A percentile compares a stretch with the other conserved stretches of the same genome.
Evolutionary conservation across 805 yeast genomes (phyloP).

Genomic region (Saccharomycodes ludwigii): DNA sequence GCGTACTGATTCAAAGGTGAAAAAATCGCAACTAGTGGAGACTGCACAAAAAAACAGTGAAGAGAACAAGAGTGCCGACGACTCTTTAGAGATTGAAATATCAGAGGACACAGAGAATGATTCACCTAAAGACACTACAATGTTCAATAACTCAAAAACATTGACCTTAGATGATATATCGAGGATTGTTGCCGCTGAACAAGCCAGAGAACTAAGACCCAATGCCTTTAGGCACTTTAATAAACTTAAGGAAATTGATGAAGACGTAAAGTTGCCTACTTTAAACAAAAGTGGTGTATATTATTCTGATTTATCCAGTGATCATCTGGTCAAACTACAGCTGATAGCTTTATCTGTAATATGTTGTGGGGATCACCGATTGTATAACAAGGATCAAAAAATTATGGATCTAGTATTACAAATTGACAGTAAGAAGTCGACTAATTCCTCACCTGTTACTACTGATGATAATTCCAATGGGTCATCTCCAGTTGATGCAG

Average conservation of each 20-base stretch:
- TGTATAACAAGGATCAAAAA: background rate
- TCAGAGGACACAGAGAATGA: conserved; percentile 13
- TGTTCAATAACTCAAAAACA: conserved; percentile 69
- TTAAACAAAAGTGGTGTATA: conserved; percentile 29
- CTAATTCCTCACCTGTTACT: background rate
- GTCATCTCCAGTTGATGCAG: conserved; percentile 5
- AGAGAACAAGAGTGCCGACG: conserved; percentile 1
- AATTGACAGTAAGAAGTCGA: background rate
- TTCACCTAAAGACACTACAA: conserved; percentile 18
- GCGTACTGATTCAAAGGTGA: conserved; percentile 45
- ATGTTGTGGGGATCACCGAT: background rate
- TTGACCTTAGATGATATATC: conserved; percentile 94
- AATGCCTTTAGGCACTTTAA: conserved; percentile 82
- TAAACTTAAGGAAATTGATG: conserved; percentile 20
- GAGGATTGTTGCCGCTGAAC: conserved; percentile 92
- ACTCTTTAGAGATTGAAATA: conserved; percentile 10
- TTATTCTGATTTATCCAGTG: conserved; percentile 38
- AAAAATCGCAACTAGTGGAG: conserved; percentile 55
- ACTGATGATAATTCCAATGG: conserved; percentile 16
- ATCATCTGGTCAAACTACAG: conserved; percentile 43
- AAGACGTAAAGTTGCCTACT: too few species aligned
- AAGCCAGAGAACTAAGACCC: conserved; percentile 86
- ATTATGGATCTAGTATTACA: background rate
- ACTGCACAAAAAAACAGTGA: conserved; percentile 26
- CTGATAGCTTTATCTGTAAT: conserved; percentile 31